A percentile compares a stretch with the other conserved stretches of the same genome.
Conservation (phyloP, 768 basidiomycete genomes). For the Arthromyces matolae region DNA sequence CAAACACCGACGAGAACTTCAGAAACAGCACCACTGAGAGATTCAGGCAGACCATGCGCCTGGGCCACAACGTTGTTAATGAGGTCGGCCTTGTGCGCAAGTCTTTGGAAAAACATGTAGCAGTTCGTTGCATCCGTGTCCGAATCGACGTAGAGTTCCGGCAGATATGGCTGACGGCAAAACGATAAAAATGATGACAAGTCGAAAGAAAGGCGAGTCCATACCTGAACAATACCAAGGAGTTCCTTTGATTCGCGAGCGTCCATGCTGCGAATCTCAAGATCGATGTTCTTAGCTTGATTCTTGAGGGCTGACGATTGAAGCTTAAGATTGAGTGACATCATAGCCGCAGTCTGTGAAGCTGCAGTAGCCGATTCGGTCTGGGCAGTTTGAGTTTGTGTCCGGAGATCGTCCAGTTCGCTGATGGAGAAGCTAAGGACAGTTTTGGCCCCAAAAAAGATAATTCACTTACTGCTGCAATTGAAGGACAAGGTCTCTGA, state of each 20-base stretch:
- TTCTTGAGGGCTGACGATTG: slow-evolving; percentile 90
- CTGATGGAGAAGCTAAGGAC: slow-evolving; percentile 37
- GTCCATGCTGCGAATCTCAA: slow-evolving; percentile 84
- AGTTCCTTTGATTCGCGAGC: slow-evolving; percentile 79
- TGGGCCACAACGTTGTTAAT: slow-evolving; percentile 81
- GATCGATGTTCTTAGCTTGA: slow-evolving; percentile 84
- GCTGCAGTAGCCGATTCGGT: slow-evolving; percentile 78
- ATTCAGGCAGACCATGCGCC: slow-evolving; percentile 79
- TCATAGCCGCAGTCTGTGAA: slow-evolving; percentile 87
- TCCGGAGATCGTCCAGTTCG: slow-evolving; percentile 80
- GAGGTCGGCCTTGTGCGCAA: slow-evolving; percentile 83
- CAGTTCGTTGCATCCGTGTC: slow-evolving; percentile 88
- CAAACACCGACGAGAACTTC: slow-evolving; percentile 92
- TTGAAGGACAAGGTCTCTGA: slow-evolving; percentile 85
- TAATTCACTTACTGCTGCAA: slow-evolving; percentile 70
- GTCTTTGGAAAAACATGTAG: slow-evolving; percentile 89
- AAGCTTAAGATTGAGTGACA: slow-evolving; percentile 92
- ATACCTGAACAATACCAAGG: slow-evolving; percentile 77
- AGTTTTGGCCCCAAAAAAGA: no score
- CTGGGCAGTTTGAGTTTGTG: slow-evolving; percentile 82
- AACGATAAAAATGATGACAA: background rate
- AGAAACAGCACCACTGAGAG: slow-evolving; percentile 76
- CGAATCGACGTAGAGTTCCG: slow-evolving; percentile 83
- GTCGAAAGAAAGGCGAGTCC: background rate
- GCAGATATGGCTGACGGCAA: slow-evolving; percentile 86